Base-by-base conservation (phyloP, 2,329 filamentous ascomycete species). In the Talaromyces piceae region DNA sequence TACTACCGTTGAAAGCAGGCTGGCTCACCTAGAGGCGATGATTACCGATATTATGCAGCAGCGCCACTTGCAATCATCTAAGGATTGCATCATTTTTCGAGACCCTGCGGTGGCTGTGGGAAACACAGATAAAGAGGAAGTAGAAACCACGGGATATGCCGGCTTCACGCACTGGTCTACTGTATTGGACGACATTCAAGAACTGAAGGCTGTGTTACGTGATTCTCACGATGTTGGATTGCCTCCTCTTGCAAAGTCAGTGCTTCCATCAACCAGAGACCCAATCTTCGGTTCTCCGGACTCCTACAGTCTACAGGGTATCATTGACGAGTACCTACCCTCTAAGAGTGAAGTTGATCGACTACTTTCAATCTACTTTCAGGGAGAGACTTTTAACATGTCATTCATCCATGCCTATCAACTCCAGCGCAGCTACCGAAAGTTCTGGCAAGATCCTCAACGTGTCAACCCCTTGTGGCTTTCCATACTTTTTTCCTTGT, bases 361-460 rank as follows among this genome's bases (percentile, higher is more conserved):
- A 8, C 26, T 52, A 6, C 31, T 54, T 7, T 49, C 52, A 11
- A 37, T 41, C 25, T 54, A 52, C 39, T 54, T 54, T 25, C 47
- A 45, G 12, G 13, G 33, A 7, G 28, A 47, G 48, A 28, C 48
- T 22, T 16, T 31, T 23, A 12, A 31, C 12, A 8, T 20, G 41
- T 44, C 52, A 11, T 51, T 54, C 16, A 52, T 54, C 7, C 52
- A 54, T 43, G 22, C 52, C 6, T 48, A 22, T 9, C 51, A 54
- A 20, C 52, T 54, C 11, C 49, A 52, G 16, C 51, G 47, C 41
- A 25, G 54, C 49, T 58, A 59, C 33, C 54, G 52, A 22, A 49
- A 49, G 39, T 58, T 59, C 23, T 59, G 56, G 57, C 41, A 51
- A 23, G 31, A 51, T n/a, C 51, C 51, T 7, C 11, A 18, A 5